Conservation (phyloP, 1,284 basidiomycete species). For the Leucoagaricus sp. region DNA sequence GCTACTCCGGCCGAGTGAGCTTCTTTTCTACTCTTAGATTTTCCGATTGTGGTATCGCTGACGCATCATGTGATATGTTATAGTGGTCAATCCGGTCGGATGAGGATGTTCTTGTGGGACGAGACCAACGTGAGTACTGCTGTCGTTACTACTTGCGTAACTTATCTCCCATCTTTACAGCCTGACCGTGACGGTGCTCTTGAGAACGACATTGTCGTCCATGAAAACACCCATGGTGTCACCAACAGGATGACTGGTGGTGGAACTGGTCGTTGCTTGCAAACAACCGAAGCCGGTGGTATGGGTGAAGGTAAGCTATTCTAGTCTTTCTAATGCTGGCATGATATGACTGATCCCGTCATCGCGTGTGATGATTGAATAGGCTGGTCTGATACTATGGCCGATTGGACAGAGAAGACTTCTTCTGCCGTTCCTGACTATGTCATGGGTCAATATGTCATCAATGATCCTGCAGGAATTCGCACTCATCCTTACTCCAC, state of each 20-base stretch:
- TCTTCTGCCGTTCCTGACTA: slow-evolving; percentile 38
- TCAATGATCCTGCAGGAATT: slow-evolving; percentile 32
- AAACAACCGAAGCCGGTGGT: slow-evolving; percentile 49
- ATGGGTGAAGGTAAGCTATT: slow-evolving; percentile 51
- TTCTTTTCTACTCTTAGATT: slow-evolving; percentile 11
- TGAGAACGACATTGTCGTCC: slow-evolving; percentile 50
- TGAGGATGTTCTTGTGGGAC: slow-evolving; percentile 16
- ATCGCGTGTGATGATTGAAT: not conserved
- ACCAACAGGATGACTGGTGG: slow-evolving; percentile 55
- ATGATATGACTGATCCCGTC: not conserved
- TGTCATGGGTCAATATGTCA: slow-evolving; percentile 40
- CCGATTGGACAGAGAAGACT: slow-evolving; percentile 46
- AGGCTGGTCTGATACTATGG: slow-evolving; percentile 53
- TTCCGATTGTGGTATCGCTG: not conserved
- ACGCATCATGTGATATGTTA: too few relatives aligned
- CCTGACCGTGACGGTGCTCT: slow-evolving; percentile 46
- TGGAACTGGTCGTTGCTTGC: slow-evolving; percentile 52
- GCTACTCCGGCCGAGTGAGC: slow-evolving; percentile 28
- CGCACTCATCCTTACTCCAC: slow-evolving; percentile 45
- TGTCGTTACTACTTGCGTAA: not conserved
- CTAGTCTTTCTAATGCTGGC: slow-evolving; percentile 21
- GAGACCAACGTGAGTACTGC: not conserved
- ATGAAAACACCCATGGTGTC: slow-evolving; percentile 53
- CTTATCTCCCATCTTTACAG: slow-evolving; percentile 9
- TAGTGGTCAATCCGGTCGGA: slow-evolving; percentile 8